Evolutionary conservation across 495 filamentous ascomycete species (phyloP).

Genomic region (Neurospora sp.): DNA sequence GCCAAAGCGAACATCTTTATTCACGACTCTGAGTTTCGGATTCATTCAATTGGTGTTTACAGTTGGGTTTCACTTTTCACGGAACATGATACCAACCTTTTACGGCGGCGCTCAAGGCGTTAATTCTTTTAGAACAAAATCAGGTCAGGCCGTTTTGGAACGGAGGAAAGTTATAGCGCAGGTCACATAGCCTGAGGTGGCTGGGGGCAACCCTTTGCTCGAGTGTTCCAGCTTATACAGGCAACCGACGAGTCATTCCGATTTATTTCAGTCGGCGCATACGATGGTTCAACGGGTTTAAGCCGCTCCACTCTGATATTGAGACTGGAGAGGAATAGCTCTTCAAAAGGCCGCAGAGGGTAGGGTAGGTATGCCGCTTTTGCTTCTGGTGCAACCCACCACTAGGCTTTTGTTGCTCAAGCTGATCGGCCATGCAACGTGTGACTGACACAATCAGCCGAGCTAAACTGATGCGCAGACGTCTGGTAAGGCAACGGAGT

Average conservation of each 20-base stretch:
- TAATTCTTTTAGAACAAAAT: neutral
- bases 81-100: neutral
- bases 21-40: neutral
- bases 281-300: neutral
- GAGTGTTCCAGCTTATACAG: neutral
- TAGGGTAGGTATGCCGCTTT: neutral
- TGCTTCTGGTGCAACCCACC: neutral
- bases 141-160: neutral
- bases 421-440: neutral
- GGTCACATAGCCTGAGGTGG: neutral
- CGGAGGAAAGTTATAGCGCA: neutral
- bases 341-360: neutral
- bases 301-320: neutral
- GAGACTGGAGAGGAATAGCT: neutral
- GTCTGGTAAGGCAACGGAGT: neutral
- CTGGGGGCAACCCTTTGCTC: neutral
- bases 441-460: neutral
- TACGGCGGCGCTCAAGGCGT: constrained; percentile 10
- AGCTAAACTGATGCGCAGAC: neutral
- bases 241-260: neutral
- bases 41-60: neutral
- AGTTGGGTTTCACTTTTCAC: neutral
- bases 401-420: neutral
- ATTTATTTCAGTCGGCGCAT: neutral
- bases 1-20: neutral